Evolutionary conservation across 1,284 basidiomycete species (phyloP), one percentile per base, ranked within the genome.

Genomic region (Binderoboletus segoi): DNA sequence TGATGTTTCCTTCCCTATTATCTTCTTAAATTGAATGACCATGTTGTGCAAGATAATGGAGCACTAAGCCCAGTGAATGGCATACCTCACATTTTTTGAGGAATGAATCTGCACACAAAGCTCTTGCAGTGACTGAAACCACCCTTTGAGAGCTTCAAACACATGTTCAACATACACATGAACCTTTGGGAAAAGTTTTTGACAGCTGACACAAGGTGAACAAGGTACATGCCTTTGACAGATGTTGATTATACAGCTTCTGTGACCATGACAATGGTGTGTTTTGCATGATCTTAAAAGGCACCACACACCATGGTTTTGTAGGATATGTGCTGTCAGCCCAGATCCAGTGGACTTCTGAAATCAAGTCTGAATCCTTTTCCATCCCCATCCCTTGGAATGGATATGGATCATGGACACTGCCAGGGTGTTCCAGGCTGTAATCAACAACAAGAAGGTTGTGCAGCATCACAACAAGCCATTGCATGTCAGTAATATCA

Each of bases 11-110:
- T 35, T 35, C 13, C 33, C 33, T 15, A 35, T 5, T 4, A 35
- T 35, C 8, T 35, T 12, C 13, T 35, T 12, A 35, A 35, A 35
- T 35, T 15, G 13, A 16, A 35, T 35, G 4, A 35, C 16, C 33
- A 35, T 51, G 8, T 60, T 59, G 2, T 59, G 56, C 0, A 59
- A 18, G 3, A 59, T 53, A 0, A 59, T 23, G n/a, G 47, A 59
- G 7, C 47, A 58, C 3, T 58, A 32, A 3, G 49, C 6, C 42
- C 51, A 59, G 11, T 52, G 32, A 2, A 53, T 2, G 1, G 23
- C 16, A 12, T 32, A 37, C 3, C 0, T 51, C 5, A 33, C 13
- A 11, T 50, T 18, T 2, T 58, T 21, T 1, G 13, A 8, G 3
- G 13, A 35, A 8, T 8, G 8, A 10, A 56, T 52, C 0, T 11